Percentiles rank a stretch among this genome's conserved stretches.
These are phyloP conservation scores for Loxodes magnus DNA, from an alignment of 73 alveolate species.

Conservation along the genomic window DNA sequence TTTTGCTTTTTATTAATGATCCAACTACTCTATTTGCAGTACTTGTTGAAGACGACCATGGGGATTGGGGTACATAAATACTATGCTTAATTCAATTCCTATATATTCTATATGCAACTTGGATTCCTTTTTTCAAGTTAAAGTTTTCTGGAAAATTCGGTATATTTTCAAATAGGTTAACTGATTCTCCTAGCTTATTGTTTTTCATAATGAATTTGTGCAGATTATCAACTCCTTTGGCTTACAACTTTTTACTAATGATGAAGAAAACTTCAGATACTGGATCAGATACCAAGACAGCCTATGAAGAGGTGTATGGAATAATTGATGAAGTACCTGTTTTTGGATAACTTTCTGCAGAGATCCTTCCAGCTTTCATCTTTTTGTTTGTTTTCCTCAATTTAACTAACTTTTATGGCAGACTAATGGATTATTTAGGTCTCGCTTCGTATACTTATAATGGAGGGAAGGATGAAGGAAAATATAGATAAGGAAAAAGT, in stretches of 20 bases:
- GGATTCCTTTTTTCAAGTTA: background rate
- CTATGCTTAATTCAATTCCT: background rate
- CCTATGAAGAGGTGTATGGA: background rate
- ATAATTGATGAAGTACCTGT: background rate
- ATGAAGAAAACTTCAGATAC: background rate
- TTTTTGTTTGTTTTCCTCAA: background rate
- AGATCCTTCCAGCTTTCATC: conserved; percentile 1
- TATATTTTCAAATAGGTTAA: background rate
- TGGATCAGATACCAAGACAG: too few species aligned
- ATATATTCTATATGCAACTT: background rate
- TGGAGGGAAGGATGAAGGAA: too few species aligned
- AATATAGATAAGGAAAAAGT: too few species aligned
- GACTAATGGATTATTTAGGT: too few species aligned
- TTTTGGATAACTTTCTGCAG: background rate
- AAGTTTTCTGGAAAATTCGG: conserved; percentile 11
- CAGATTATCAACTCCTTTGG: conserved; percentile 9
- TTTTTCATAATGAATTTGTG: too few species aligned
- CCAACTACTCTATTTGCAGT: conserved; percentile 12
- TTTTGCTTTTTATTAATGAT: background rate
- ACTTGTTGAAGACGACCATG: background rate
- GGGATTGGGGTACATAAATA: background rate
- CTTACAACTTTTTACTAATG: conserved; percentile 4
- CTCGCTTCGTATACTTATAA: too few species aligned
- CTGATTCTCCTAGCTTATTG: conserved; percentile 1
- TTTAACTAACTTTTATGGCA: too few species aligned